These are phyloP conservation scores for Trypanosoma avium DNA, from an alignment of 208 protist species.

Conservation along the genomic window DNA sequence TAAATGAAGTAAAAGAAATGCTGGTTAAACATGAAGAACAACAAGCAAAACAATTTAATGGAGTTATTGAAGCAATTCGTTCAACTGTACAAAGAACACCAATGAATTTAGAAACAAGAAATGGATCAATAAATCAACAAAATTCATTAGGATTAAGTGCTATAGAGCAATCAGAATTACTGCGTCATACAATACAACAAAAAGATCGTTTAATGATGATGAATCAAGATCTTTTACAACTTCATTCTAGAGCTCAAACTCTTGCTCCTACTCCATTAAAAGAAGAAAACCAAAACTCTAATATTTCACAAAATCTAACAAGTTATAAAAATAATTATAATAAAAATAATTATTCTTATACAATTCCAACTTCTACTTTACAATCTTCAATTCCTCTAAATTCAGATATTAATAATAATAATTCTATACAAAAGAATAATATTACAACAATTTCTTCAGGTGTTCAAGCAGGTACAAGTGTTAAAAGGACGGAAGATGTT, in stretches of 20 bases:
- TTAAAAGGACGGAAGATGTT: conserved; percentile 17
- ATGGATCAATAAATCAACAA: neutral
- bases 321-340: neutral
- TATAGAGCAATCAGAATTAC: conserved; percentile 58
- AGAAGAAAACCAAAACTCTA: neutral
- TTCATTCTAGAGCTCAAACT: conserved; percentile 50
- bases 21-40: conserved; percentile 45
- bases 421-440: neutral
- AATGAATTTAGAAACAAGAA: conserved; percentile 15
- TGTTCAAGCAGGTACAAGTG: conserved; percentile 14
- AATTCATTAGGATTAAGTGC: conserved; percentile 33
- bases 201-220: conserved; percentile 64
- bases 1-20: conserved; percentile 41
- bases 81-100: conserved; percentile 13
- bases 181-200: conserved; percentile 68
- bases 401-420: neutral
- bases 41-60: conserved; percentile 49
- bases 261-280: conserved; percentile 1
- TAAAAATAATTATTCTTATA: no score
- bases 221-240: conserved; percentile 68
- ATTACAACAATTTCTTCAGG: conserved; percentile 6
- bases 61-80: conserved; percentile 36
- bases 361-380: no score
- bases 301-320: neutral
- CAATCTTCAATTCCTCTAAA: no score